These are phyloP conservation scores for Plasmodium adleri DNA, from an alignment of 169 alveolate genomes.

Conservation along the genomic window DNA sequence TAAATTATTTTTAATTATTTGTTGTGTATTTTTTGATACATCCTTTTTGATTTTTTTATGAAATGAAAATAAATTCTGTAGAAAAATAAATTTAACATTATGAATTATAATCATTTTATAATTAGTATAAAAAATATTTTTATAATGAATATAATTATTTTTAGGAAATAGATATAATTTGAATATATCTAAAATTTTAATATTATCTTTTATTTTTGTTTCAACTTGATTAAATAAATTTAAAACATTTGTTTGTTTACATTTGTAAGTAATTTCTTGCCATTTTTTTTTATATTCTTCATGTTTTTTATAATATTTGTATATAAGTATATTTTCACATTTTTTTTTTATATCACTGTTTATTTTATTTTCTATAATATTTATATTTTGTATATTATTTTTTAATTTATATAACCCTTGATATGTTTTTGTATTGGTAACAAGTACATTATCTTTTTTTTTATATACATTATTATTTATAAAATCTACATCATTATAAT, in stretches of 20 bases:
- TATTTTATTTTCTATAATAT: neutral
- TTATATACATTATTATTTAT: too few relatives aligned
- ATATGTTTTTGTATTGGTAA: too few relatives aligned
- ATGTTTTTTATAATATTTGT: neutral
- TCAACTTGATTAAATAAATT: conserved; percentile 9
- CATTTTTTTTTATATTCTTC: conserved; percentile 20
- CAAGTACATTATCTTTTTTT: neutral
- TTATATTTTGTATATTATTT: too few relatives aligned
- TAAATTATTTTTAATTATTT: neutral
- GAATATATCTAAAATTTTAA: conserved; percentile 36
- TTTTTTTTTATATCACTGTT: neutral
- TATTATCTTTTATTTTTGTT: neutral
- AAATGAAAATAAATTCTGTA: conserved; percentile 39
- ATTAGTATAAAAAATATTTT: conserved; percentile 40
- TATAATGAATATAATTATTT: conserved; percentile 3
- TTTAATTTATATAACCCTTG: too few relatives aligned
- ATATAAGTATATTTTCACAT: neutral
- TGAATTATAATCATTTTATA: conserved; percentile 22
- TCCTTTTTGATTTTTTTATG: neutral
- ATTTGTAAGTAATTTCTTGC: conserved; percentile 1
- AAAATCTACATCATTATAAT: too few relatives aligned
- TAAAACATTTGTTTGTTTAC: neutral
- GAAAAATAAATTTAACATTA: conserved; percentile 18
- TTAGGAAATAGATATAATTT: conserved; percentile 14
- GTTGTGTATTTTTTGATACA: neutral